Conservation (phyloP, 2,329 filamentous ascomycete species). For the Stagonosporopsis cucurbitacearum region DNA sequence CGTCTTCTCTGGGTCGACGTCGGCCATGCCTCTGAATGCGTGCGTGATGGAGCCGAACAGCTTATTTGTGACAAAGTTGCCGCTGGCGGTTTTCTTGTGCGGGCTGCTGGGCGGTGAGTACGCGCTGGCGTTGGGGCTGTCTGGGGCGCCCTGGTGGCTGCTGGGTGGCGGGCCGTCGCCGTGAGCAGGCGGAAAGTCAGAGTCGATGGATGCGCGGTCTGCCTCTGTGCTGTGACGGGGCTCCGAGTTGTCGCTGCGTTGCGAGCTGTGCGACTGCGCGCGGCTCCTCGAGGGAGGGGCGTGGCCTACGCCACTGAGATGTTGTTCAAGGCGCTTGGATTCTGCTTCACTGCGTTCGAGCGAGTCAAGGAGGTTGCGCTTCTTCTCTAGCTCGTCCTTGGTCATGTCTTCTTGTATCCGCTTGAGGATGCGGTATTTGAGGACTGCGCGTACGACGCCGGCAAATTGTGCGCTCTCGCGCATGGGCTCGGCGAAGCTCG, state of each 20-base stretch:
- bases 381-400: slow-evolving; percentile 88
- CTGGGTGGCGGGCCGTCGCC: slow-evolving; percentile 69
- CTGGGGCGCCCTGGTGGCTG: slow-evolving; percentile 72
- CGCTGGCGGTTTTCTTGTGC: slow-evolving; percentile 82
- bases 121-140: slow-evolving; percentile 30
- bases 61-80: slow-evolving; percentile 85
- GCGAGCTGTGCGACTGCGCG: slow-evolving; percentile 66
- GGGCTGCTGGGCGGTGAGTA: slow-evolving; percentile 34
- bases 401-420: slow-evolving; percentile 98
- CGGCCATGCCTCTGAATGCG: slow-evolving; percentile 93
- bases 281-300: slow-evolving; percentile 67
- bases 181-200: slow-evolving; percentile 91
- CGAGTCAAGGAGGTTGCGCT: slow-evolving; percentile 79
- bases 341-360: slow-evolving; percentile 94
- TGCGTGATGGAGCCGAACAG: slow-evolving; percentile 96
- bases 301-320: slow-evolving; percentile 77
- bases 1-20: slow-evolving; percentile 93
- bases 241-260: slow-evolving; percentile 48
- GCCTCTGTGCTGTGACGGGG: slow-evolving; percentile 60
- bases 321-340: slow-evolving; percentile 91
- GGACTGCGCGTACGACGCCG: slow-evolving; percentile 85
- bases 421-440: slow-evolving; percentile 90
- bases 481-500: slow-evolving; percentile 97
- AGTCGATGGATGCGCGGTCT: slow-evolving; percentile 90
- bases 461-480: slow-evolving; percentile 97